Base-by-base conservation (phyloP, 306 rosid species). In the Quercus berberidifolia region DNA sequence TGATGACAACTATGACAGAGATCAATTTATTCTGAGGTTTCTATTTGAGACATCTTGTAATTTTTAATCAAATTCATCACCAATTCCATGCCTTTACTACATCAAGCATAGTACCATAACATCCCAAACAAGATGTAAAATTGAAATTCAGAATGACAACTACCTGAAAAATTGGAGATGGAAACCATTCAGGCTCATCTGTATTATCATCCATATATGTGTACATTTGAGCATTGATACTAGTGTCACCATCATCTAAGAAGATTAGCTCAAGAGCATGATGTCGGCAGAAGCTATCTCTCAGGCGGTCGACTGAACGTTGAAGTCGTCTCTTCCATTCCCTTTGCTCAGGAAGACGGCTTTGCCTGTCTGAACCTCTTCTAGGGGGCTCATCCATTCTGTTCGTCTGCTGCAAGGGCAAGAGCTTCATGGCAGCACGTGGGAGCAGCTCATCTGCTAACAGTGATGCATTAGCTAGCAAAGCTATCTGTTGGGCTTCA, bases 261-360 rank as follows among this genome's bases (percentile, higher is more conserved):
- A 95, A 95, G 80, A 92, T 90, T 60, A 95, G 90, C 69, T 95
- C 98, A 56, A 95, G 94, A 19, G 97, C 97, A 73, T 90, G 96
- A 12, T 89, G 92, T 74, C 94, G 77, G 77, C 99, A 95, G 83
- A 95, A 95, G 87, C 92, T 90, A 46, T 95, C 99, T 38, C 97
- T 77, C 38, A 95, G 80, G 56, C 82, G 89, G 69, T 95, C 97
- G 73, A 92, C 98, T 4, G 88, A 89, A 19, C 98, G 92, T 46
- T 86, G 95, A 31, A 95, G 86, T 69, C 92, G 85, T 59, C 79
- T 88, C 86, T 92, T 92, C 80, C 89, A 79, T 73, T 95, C 99
- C 73, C 98, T 88, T 64, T 90, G 99, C 79, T 94, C 97, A 0
- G 90, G 91, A 52, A 76, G 73, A 13, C 88, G 88, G 71, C 81